A percentile compares a stretch with the other conserved stretches of the same genome.
phyloP scores from a whole-genome alignment of 202 grass and related monocot genomes.

The Saccharum hybrid region DNA sequence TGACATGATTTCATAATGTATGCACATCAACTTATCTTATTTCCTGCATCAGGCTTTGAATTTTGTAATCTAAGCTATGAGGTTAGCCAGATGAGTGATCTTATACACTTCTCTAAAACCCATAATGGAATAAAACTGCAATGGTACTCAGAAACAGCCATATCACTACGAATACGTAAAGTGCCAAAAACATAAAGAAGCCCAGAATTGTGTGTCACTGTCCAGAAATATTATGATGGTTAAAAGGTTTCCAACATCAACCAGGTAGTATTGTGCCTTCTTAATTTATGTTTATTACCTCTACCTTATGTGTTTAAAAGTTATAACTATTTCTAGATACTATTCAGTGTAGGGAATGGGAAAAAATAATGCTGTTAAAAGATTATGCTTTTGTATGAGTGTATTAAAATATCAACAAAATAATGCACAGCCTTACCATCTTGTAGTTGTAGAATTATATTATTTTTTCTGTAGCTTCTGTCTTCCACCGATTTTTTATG shows the following conservation, averaged over 20 bases:
- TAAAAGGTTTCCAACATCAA: constrained; percentile 9
- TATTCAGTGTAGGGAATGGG: background rate
- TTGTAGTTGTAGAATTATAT: constrained; percentile 8
- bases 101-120: constrained; percentile 13
- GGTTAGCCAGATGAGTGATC: background rate
- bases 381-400: background rate
- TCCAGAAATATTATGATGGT: background rate
- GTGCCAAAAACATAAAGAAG: background rate
- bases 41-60: constrained; percentile 3
- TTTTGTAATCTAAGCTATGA: constrained; percentile 1
- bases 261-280: background rate
- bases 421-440: background rate
- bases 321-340: background rate
- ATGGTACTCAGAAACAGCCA: background rate
- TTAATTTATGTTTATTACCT: constrained; percentile 2
- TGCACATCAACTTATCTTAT: constrained; percentile 3
- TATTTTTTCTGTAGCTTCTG: background rate
- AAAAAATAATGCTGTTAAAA: background rate
- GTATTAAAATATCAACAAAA: background rate
- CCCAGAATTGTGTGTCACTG: background rate
- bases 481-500: background rate
- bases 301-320: background rate
- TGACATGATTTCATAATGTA: constrained; percentile 7
- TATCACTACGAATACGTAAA: background rate
- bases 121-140: constrained; percentile 16